A percentile compares a stretch with the other conserved stretches of the same genome.
phyloP scores from a whole-genome alignment of 768 basidiomycete species.

The Paxillus rubicundulus region DNA sequence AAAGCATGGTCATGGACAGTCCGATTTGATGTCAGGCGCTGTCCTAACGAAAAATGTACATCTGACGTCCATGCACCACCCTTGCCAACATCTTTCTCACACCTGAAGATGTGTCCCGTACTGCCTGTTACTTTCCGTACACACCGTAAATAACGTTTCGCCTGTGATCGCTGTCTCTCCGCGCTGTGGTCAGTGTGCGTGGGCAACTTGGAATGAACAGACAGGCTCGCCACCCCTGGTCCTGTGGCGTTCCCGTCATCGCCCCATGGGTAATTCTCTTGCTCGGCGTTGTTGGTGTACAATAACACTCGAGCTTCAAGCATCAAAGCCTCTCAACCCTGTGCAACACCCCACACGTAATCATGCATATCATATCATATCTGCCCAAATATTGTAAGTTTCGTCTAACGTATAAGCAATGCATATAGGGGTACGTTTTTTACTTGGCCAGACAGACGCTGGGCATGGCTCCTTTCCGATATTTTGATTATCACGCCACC shows the following conservation, averaged over 20 bases:
- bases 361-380: background rate
- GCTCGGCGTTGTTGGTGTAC: background rate
- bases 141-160: background rate
- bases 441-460: no score
- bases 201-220: background rate
- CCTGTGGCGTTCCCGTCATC: background rate
- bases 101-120: background rate
- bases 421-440: background rate
- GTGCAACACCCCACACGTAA: background rate
- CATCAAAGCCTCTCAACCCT: no score
- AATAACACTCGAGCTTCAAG: no score
- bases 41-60: background rate
- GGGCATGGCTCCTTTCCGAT: no score
- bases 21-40: background rate
- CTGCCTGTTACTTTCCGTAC: no score
- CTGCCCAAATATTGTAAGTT: no score
- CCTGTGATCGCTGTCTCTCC: background rate
- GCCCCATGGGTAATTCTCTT: background rate
- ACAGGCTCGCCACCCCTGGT: background rate
- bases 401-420: background rate
- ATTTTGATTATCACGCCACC: background rate
- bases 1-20: background rate
- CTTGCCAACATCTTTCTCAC: background rate
- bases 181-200: background rate
- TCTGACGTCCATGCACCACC: background rate